Evolutionary conservation across 2,329 filamentous ascomycete genomes (phyloP).

Genomic region (Verticillium tricorpus): DNA sequence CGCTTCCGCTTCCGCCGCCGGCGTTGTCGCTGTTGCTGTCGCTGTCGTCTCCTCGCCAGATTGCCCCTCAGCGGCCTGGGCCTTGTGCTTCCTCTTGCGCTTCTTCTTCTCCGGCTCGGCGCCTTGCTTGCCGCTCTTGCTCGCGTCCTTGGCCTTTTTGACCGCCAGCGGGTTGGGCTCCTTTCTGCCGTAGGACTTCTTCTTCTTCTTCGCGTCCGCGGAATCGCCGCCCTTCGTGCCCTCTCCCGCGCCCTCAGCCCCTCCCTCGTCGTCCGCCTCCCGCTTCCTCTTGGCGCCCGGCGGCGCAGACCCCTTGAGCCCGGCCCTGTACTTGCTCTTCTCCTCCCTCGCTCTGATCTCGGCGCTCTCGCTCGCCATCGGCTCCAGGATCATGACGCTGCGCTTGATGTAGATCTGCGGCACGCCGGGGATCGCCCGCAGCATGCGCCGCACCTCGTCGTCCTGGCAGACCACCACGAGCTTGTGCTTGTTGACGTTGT

Average conservation of each 20-base stretch:
- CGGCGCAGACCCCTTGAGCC: constrained; percentile 50
- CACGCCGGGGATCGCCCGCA: constrained; percentile 66
- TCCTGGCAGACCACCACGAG: constrained; percentile 77
- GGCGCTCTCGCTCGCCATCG: constrained; percentile 66
- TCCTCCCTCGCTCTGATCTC: constrained; percentile 64
- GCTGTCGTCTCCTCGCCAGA: constrained; percentile 5
- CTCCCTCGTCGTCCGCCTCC: constrained; percentile 34
- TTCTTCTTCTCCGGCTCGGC: constrained; percentile 26
- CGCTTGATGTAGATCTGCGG: constrained; percentile 75
- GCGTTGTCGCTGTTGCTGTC: background rate
- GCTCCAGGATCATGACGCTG: constrained; percentile 68
- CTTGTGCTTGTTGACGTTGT: constrained; percentile 68
- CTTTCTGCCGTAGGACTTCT: constrained; percentile 57
- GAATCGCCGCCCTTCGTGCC: constrained; percentile 14
- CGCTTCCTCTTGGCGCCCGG: constrained; percentile 46
- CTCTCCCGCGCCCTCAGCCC: constrained; percentile 20
- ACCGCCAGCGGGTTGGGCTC: constrained; percentile 67
- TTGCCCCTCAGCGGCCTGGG: constrained; percentile 22
- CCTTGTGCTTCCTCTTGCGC: constrained; percentile 30
- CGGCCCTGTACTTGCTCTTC: constrained; percentile 67
- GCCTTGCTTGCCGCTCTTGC: constrained; percentile 14
- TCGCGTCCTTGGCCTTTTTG: constrained; percentile 60
- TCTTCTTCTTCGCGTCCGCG: constrained; percentile 46
- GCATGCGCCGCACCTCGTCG: constrained; percentile 53
- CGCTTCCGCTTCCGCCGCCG: background rate